These are phyloP conservation scores for Apiospora malaysiana DNA, from an alignment of 2,329 filamentous ascomycete species.

Conservation along the genomic window DNA sequence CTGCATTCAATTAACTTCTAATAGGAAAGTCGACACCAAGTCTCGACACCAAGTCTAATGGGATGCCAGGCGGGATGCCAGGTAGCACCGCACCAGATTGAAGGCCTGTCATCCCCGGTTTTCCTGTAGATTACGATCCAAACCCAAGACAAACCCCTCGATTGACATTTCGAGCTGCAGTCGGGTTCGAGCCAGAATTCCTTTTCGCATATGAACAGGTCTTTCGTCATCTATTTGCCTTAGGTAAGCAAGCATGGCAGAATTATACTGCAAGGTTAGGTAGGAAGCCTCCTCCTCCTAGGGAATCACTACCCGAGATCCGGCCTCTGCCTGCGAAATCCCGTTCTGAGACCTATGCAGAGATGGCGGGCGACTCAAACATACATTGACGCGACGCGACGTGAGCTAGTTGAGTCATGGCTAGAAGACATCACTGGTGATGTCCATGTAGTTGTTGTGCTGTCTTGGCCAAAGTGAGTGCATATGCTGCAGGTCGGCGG, in stretches of 20 bases:
- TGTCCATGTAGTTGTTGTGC: neutral
- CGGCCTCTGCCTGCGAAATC: neutral
- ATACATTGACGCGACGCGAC: neutral
- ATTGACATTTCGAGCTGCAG: constrained; percentile 13
- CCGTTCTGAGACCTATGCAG: constrained; percentile 6
- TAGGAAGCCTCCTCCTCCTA: neutral
- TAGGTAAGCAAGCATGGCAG: constrained; percentile 17
- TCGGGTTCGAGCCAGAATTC: neutral
- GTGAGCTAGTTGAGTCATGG: neutral
- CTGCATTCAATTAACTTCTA: neutral
- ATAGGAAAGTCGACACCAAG: constrained; percentile 3
- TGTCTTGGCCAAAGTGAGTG: constrained; percentile 5
- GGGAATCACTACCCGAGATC: neutral
- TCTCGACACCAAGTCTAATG: constrained; percentile 2
- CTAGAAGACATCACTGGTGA: neutral
- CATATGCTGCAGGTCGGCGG: neutral
- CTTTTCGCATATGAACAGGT: constrained; percentile 4
- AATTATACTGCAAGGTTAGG: no score
- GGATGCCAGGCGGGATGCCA: neutral
- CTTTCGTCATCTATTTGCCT: constrained; percentile 3
- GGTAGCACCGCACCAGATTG: neutral
- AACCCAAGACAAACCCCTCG: neutral
- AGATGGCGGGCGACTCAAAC: constrained; percentile 1
- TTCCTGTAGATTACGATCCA: constrained; percentile 10
- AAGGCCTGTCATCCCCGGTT: neutral